Evolutionary conservation across 2,329 filamentous ascomycete species (phyloP).

Genomic region (Cladosporium velox): DNA sequence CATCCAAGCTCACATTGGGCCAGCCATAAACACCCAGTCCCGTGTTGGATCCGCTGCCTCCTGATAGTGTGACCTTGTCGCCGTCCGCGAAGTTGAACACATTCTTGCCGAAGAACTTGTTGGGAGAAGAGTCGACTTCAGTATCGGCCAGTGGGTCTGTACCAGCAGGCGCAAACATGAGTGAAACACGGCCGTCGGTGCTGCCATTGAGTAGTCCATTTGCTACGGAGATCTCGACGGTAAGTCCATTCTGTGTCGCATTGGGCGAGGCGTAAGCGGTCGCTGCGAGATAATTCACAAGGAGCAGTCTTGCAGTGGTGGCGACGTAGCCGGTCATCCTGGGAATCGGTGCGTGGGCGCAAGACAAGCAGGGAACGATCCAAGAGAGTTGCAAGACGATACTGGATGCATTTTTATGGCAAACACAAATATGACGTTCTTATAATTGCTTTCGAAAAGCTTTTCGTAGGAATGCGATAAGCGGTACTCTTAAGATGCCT

Average conservation of each 20-base stretch:
- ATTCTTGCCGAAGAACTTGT: conserved; percentile 43
- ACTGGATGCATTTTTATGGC: not conserved
- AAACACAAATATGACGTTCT: not conserved
- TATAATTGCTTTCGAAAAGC: not conserved
- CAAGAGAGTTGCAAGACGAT: not conserved
- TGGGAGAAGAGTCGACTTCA: conserved; percentile 39
- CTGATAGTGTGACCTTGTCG: conserved; percentile 32
- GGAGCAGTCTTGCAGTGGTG: not conserved
- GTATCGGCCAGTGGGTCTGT: conserved; percentile 40
- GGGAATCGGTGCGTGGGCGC: not conserved
- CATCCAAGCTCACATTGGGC: conserved; percentile 37
- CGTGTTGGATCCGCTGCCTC: conserved; percentile 33
- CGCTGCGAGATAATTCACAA: not conserved
- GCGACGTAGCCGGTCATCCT: not conserved
- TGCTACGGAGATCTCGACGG: conserved; percentile 34
- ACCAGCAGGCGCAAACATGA: conserved; percentile 40
- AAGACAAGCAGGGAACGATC: not conserved
- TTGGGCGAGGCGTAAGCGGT: not conserved
- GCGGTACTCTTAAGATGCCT: not conserved
- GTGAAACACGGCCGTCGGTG: conserved; percentile 37
- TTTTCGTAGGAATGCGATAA: conserved; percentile 2
- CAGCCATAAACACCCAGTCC: conserved; percentile 38
- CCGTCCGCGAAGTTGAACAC: conserved; percentile 34
- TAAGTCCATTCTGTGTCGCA: conserved; percentile 17
- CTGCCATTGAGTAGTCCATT: conserved; percentile 33